Evolutionary conservation across 148 eudicot genomes (phyloP), one percentile per base, ranked within the genome.

Genomic region (Cornus kousa): DNA sequence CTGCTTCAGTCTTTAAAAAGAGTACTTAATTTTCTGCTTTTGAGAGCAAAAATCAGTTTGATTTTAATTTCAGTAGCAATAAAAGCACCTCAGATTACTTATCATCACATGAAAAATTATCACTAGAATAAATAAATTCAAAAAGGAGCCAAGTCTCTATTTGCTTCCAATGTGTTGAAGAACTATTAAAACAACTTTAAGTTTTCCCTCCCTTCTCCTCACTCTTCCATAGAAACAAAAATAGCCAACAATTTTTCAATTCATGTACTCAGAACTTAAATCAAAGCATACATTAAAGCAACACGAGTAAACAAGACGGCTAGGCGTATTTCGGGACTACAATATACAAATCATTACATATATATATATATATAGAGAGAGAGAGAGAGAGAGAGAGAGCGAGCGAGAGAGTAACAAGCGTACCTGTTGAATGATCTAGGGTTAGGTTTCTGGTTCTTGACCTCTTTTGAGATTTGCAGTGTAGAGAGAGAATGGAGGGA

Each of bases 331-430:
- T 28, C 28, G 37, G 5, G 37, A 35, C 4, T 35, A 35, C 37
- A 35, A 35, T 35, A 35, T 35, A 35, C 37, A 35, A 35, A 2
- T 22, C 19, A 23, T 24, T 48, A 8, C 22, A 48, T 40, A 43
- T 50, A 37, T 37, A 39, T 3, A 31, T 28, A 31, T 5, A 4
- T 65, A 9, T 23, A 17, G 23, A 16, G 23, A 17, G 22, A 17
- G 24, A 72, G 66, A 28, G 66, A 55, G 76, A 73, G 67, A 74
- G 76, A 74, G 67, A 72, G 62, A 12, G 59, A 46, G 65, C 14
- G 37, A 28, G 37, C 0, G 28, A 39, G 0, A 55, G 35, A 72
- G 62, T 6, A 17, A 32, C 2, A 53, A 17, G 57, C 39, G 8
- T 75, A 75, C 78, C 78, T 40, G 37, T 37, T 60, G 28, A 37